Conservation (phyloP, 176 grass and related monocot genomes). For the Oryza officinalis region DNA sequence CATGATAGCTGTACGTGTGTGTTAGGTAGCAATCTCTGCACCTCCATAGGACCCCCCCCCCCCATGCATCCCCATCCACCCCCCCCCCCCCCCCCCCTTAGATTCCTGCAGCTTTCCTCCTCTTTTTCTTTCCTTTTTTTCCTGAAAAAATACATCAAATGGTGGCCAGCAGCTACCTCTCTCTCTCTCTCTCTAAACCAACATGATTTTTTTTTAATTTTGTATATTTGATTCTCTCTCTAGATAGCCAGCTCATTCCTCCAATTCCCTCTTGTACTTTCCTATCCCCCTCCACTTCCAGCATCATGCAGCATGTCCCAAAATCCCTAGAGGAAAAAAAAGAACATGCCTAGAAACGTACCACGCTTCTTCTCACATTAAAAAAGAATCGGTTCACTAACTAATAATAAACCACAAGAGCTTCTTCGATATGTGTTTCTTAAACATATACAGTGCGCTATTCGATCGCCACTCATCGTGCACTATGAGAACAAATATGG, state of each 20-base stretch:
- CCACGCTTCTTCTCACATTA: background rate
- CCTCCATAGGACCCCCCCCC: conserved; percentile 25
- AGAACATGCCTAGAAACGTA: conserved; percentile 25
- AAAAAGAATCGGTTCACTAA: background rate
- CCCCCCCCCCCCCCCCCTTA: background rate
- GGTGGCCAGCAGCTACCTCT: conserved; percentile 23
- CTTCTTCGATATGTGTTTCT: background rate
- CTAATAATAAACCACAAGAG: background rate
- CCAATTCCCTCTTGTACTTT: conserved; percentile 21
- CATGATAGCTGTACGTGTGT: conserved; percentile 38
- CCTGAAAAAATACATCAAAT: background rate
- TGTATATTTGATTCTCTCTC: conserved; percentile 21
- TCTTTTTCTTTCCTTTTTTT: background rate
- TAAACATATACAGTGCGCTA: background rate
- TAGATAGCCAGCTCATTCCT: conserved; percentile 35
- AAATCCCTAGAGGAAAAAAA: conserved; percentile 9
- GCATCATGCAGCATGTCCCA: conserved; percentile 33
- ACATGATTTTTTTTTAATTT: background rate
- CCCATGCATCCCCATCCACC: conserved; percentile 7
- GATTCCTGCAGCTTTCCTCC: conserved; percentile 41
- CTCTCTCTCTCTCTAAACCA: background rate
- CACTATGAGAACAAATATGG: background rate
- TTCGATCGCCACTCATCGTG: background rate
- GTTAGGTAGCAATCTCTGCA: conserved; percentile 40
- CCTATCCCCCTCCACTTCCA: conserved; percentile 17